Conservation (phyloP, 2,329 filamentous ascomycete species). For the Fusarium euwallaceae region DNA sequence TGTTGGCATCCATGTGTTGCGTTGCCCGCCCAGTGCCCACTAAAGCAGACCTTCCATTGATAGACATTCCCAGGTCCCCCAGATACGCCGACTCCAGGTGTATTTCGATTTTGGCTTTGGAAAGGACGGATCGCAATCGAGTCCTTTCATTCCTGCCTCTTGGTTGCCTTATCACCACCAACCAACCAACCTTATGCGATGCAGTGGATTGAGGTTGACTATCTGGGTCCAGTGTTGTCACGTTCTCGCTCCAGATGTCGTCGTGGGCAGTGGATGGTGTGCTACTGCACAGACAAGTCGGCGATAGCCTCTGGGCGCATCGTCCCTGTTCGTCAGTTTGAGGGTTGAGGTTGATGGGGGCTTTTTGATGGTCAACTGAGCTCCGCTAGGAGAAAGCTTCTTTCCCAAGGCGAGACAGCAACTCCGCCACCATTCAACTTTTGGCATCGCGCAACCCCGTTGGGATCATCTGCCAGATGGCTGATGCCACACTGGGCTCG, state of each 20-base stretch:
- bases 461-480: slow-evolving; percentile 31
- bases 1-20: background rate
- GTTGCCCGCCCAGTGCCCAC: background rate
- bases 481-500: slow-evolving; percentile 27
- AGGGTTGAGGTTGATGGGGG: background rate
- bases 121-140: slow-evolving; percentile 6
- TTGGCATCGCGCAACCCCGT: slow-evolving; percentile 17
- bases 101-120: background rate
- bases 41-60: background rate
- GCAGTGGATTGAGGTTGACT: slow-evolving; percentile 13
- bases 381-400: slow-evolving; percentile 27
- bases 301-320: background rate
- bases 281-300: background rate
- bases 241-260: slow-evolving; percentile 14
- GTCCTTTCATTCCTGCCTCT: slow-evolving; percentile 23
- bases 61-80: background rate
- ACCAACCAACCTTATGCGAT: slow-evolving; percentile 27
- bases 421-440: slow-evolving; percentile 19
- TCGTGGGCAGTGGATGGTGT: background rate
- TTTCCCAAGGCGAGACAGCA: slow-evolving; percentile 26
- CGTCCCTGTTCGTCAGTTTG: background rate
- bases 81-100: background rate
- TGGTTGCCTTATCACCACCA: slow-evolving; percentile 12
- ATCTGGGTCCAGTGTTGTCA: slow-evolving; percentile 2
- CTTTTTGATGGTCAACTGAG: background rate